phyloP scores from a whole-genome alignment of 495 filamentous ascomycete genomes.

The Aspergillus homomorphus region DNA sequence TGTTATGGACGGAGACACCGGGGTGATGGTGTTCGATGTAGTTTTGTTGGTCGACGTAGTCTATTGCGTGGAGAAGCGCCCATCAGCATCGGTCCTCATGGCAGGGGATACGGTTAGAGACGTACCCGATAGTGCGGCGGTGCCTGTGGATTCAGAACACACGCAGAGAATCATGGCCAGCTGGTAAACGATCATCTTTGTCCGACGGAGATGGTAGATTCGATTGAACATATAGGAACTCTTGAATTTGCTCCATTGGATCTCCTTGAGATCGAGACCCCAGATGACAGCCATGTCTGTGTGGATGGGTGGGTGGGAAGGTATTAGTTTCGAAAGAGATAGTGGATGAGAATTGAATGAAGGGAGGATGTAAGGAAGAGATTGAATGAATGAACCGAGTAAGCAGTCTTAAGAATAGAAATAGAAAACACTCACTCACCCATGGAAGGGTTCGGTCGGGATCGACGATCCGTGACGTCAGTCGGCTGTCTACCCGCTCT shows the following conservation, averaged over 20 bases:
- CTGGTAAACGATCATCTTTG: slow-evolving; percentile 55
- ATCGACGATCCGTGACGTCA: slow-evolving; percentile 4
- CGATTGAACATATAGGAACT: slow-evolving; percentile 49
- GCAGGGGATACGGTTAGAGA: background rate
- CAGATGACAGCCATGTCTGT: slow-evolving; percentile 45
- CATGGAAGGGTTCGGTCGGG: slow-evolving; percentile 2
- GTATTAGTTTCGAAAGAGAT: background rate
- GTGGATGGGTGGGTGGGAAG: background rate
- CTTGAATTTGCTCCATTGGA: slow-evolving; percentile 51
- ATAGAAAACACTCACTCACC: too few relatives aligned
- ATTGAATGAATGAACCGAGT: background rate
- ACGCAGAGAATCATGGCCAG: slow-evolving; percentile 52
- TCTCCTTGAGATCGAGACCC: slow-evolving; percentile 50
- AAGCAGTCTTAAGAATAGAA: too few relatives aligned
- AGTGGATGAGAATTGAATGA: background rate
- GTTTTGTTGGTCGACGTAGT: slow-evolving; percentile 48
- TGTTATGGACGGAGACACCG: slow-evolving; percentile 38
- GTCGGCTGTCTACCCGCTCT: too few relatives aligned
- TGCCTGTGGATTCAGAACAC: slow-evolving; percentile 48
- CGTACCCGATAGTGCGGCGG: slow-evolving; percentile 46
- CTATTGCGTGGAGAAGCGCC: slow-evolving; percentile 18
- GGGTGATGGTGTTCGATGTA: slow-evolving; percentile 30
- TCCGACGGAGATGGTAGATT: slow-evolving; percentile 46
- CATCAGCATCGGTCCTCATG: background rate
- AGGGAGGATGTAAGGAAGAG: background rate